Conservation (phyloP, 139 green algal genomes). For the Zygnema circumcarinatum region DNA sequence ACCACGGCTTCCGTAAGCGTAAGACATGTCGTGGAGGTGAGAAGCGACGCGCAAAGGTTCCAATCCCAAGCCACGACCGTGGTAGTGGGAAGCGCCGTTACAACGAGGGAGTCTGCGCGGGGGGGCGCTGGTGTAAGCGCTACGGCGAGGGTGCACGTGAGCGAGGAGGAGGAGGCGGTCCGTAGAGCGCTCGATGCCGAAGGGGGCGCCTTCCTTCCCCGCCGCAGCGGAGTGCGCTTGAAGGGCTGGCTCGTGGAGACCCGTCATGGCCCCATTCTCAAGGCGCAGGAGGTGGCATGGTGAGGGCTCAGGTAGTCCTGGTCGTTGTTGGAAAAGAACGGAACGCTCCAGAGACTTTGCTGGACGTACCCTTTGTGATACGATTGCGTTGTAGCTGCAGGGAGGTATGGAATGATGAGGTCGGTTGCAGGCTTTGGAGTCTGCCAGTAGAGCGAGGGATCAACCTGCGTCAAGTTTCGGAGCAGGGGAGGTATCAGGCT, state of each 20-base stretch:
- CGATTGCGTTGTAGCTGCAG: neutral
- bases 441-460: no score
- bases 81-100: no score
- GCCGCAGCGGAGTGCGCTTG: constrained; percentile 3
- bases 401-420: neutral
- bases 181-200: neutral
- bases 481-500: no score
- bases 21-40: no score
- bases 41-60: no score
- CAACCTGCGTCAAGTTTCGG: no score
- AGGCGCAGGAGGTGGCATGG: constrained; percentile 29
- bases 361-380: neutral
- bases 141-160: neutral
- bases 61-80: no score
- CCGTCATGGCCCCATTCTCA: constrained; percentile 37
- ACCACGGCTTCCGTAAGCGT: no score
- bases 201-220: neutral
- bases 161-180: neutral
- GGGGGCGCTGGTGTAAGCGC: no score
- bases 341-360: neutral
- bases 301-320: neutral
- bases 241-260: constrained; percentile 41
- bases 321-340: neutral
- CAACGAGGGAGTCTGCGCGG: no score
- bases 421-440: no score